phyloP scores from a whole-genome alignment of 75 land plant genomes.

The Sequoiadendron giganteum region DNA sequence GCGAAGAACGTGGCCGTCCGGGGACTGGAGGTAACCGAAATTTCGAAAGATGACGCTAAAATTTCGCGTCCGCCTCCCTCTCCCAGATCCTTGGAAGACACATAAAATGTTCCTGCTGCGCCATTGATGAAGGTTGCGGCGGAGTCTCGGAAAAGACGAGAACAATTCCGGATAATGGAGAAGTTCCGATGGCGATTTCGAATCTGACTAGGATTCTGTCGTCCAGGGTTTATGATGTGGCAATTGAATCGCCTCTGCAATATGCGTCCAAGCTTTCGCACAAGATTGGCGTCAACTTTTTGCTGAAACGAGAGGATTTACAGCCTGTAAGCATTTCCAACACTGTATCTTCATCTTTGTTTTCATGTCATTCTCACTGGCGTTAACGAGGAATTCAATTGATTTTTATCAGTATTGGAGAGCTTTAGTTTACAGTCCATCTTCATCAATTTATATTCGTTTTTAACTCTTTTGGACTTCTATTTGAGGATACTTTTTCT shows the following conservation, averaged over 20 bases:
- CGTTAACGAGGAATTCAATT: too few relatives aligned
- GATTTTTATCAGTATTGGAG: too few relatives aligned
- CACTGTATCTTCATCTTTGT: not conserved
- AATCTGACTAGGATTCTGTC: slow-evolving; percentile 61
- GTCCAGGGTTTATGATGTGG: slow-evolving; percentile 77
- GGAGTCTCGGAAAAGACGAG: slow-evolving; percentile 31
- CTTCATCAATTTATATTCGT: too few relatives aligned
- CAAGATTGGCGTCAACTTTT: slow-evolving; percentile 47
- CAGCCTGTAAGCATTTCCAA: slow-evolving; percentile 44
- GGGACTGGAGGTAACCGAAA: not conserved
- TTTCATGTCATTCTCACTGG: not conserved
- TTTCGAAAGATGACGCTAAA: not conserved
- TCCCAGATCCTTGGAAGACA: not conserved
- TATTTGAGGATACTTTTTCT: too few relatives aligned
- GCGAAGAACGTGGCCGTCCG: not conserved
- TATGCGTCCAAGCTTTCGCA: slow-evolving; percentile 52
- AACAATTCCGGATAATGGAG: not conserved
- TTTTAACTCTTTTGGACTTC: too few relatives aligned
- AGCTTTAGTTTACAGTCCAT: too few relatives aligned
- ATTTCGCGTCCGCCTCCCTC: not conserved
- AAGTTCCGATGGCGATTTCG: slow-evolving; percentile 23
- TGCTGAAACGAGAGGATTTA: slow-evolving; percentile 77
- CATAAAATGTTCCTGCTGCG: not conserved
- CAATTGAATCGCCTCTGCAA: slow-evolving; percentile 65
- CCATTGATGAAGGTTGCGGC: slow-evolving; percentile 21